phyloP scores from a whole-genome alignment of 2,329 filamentous ascomycete species.

The Verticillium nubilum region DNA sequence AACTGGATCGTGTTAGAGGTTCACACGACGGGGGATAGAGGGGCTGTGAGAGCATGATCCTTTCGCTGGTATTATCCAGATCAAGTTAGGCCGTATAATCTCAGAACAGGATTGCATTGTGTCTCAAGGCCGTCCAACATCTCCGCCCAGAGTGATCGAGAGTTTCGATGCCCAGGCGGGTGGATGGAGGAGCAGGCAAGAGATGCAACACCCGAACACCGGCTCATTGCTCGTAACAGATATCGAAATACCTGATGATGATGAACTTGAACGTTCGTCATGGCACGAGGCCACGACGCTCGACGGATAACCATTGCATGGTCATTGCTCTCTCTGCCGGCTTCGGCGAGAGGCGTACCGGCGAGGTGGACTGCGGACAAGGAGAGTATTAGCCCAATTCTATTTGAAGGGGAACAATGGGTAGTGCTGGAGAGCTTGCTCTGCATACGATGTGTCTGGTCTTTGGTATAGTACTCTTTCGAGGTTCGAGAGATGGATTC shows the following conservation, averaged over 20 bases:
- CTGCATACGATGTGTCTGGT: background rate
- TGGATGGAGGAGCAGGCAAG: background rate
- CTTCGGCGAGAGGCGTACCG: background rate
- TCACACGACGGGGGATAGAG: slow-evolving; percentile 14
- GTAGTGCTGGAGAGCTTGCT: background rate
- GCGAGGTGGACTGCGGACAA: background rate
- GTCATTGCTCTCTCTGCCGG: slow-evolving; percentile 1
- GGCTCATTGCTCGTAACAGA: slow-evolving; percentile 3
- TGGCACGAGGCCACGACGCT: slow-evolving; percentile 1
- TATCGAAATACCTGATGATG: slow-evolving; percentile 3
- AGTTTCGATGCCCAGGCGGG: background rate
- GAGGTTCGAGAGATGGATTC: background rate
- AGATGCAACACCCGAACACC: slow-evolving; percentile 4
- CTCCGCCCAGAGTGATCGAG: background rate
- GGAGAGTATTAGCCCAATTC: background rate
- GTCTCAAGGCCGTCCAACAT: background rate
- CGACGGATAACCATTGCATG: slow-evolving; percentile 1
- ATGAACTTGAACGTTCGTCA: slow-evolving; percentile 1
- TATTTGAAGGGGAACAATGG: background rate
- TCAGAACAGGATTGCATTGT: slow-evolving; percentile 42
- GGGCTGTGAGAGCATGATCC: slow-evolving; percentile 78
- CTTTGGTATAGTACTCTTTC: background rate
- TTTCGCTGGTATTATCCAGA: slow-evolving; percentile 99
- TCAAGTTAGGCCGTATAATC: slow-evolving; percentile 97
- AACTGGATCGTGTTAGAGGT: background rate